A percentile compares a stretch with the other conserved stretches of the same genome.
These are phyloP conservation scores for Malus orientalis DNA, from an alignment of 306 rosid species.

Conservation along the genomic window DNA sequence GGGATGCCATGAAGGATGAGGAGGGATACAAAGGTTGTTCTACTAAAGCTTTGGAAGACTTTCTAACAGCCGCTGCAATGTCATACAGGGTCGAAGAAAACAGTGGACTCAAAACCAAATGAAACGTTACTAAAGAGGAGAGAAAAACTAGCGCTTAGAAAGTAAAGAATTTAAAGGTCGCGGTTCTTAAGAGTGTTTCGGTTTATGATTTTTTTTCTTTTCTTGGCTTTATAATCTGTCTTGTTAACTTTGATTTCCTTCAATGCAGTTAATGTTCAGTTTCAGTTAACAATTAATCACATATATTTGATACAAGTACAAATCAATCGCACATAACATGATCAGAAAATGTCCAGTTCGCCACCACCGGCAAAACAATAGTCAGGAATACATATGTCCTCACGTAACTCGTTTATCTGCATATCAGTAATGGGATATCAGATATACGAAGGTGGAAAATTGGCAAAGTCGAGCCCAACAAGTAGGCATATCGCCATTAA, in stretches of 20 bases:
- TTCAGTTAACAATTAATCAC: no score
- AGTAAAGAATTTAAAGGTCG: no score
- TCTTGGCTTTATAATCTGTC: no score
- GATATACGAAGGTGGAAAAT: neutral
- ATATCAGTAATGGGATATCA: conserved; percentile 3
- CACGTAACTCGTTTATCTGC: conserved; percentile 74
- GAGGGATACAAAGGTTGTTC: conserved; percentile 7
- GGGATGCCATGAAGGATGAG: conserved; percentile 1
- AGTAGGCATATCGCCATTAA: neutral
- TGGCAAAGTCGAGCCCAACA: neutral
- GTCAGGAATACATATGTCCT: conserved; percentile 86
- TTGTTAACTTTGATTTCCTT: no score
- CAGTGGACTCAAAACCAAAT: neutral
- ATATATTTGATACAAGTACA: no score
- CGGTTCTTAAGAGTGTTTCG: no score
- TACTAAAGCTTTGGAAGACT: neutral
- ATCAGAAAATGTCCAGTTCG: conserved; percentile 20
- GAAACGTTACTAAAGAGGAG: neutral
- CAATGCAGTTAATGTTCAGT: no score
- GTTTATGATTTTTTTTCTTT: no score
- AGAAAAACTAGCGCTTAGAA: no score
- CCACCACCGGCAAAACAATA: conserved; percentile 86
- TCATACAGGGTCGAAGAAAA: neutral
- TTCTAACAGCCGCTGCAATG: neutral
- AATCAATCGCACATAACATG: no score